Percentiles rank a stretch among this genome's conserved stretches.
phyloP scores from a whole-genome alignment of 495 filamentous ascomycete species.

The Penicillium odoratum region DNA sequence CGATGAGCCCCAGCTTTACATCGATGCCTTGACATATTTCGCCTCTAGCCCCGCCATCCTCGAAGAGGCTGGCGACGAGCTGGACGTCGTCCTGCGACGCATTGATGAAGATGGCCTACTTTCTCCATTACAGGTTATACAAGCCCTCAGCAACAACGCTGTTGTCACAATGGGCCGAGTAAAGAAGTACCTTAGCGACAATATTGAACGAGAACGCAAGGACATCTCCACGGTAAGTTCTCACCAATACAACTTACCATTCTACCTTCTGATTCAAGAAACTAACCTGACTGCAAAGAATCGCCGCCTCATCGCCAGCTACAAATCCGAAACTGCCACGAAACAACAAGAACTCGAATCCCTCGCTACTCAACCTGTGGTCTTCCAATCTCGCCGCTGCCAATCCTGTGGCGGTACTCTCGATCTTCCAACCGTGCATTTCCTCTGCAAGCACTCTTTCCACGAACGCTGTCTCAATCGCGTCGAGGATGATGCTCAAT shows the following conservation, averaged over 20 bases:
- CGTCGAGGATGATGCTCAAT: constrained; percentile 70
- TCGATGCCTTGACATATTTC: constrained; percentile 90
- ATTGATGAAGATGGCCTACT: constrained; percentile 91
- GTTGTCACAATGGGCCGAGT: constrained; percentile 97
- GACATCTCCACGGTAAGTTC: constrained; percentile 70
- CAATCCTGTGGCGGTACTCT: constrained; percentile 71
- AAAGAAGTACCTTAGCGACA: constrained; percentile 85
- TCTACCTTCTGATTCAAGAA: not conserved
- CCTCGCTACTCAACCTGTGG: constrained; percentile 72
- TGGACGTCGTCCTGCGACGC: constrained; percentile 75
- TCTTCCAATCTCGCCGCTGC: constrained; percentile 90
- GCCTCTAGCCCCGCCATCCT: constrained; percentile 80
- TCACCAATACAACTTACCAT: not conserved
- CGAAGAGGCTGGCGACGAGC: constrained; percentile 79
- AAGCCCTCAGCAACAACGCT: constrained; percentile 78
- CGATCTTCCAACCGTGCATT: constrained; percentile 89
- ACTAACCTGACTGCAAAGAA: constrained; percentile 50
- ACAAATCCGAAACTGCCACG: constrained; percentile 78
- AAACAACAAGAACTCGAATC: constrained; percentile 77
- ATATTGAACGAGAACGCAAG: constrained; percentile 81
- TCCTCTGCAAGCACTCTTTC: constrained; percentile 94
- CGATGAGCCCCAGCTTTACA: constrained; percentile 88
- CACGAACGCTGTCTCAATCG: constrained; percentile 81
- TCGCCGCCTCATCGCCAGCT: constrained; percentile 76
- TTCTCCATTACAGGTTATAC: constrained; percentile 95